phyloP scores from a whole-genome alignment of 2,329 filamentous ascomycete genomes.

The Aspergillus uvarum region DNA sequence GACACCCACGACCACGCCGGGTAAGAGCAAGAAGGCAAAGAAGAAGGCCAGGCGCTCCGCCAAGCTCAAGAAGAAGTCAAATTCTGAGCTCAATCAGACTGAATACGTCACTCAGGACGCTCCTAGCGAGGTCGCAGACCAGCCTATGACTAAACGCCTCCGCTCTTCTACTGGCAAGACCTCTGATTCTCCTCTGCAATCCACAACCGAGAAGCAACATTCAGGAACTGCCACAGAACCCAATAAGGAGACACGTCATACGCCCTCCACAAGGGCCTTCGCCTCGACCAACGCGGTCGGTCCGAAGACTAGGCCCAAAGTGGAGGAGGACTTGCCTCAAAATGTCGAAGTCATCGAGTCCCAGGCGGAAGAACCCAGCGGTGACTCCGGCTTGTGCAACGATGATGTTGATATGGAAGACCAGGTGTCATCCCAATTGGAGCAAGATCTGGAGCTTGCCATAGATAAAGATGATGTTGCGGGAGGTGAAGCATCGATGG shows the following conservation, averaged over 20 bases:
- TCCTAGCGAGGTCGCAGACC: neutral
- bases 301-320: neutral
- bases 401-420: conserved; percentile 47
- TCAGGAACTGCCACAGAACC: conserved; percentile 7
- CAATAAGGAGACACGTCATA: neutral
- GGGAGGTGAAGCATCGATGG: conserved; percentile 7
- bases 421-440: conserved; percentile 47
- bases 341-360: neutral
- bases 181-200: conserved; percentile 6
- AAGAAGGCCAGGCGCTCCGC: conserved; percentile 16
- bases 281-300: neutral
- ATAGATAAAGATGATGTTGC: conserved; percentile 29
- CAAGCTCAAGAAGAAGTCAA: conserved; percentile 6
- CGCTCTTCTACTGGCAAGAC: conserved; percentile 27
- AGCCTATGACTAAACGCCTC: conserved; percentile 16
- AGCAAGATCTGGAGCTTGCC: conserved; percentile 44
- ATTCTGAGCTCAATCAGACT: neutral
- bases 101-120: neutral
- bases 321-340: neutral
- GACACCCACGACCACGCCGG: neutral
- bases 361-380: conserved; percentile 14
- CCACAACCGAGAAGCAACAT: neutral
- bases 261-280: neutral
- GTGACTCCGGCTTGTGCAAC: conserved; percentile 35
- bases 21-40: conserved; percentile 16